Base-by-base conservation (phyloP, 2,329 filamentous ascomycete species). In the Tolypocladium guangdongense region DNA sequence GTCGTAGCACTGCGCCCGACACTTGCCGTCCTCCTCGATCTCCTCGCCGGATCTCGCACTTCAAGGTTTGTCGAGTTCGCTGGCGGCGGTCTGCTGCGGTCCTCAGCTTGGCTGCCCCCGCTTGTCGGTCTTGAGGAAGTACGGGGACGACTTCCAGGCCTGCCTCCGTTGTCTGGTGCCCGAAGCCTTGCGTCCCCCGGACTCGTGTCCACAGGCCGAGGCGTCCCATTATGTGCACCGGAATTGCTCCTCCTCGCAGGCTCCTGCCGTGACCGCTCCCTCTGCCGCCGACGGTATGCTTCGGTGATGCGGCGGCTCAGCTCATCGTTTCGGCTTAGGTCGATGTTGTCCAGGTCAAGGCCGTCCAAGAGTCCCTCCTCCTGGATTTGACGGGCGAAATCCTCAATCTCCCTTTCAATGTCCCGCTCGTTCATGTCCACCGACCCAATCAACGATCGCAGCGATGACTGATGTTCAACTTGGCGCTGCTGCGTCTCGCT, bases 231-330 rank as follows among this genome's bases (percentile, higher is more conserved):
- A 33, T 60, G 60, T 10, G 60, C 60, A 50, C 56, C 65, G n/a
- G 64, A 64, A 60, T 71, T 71, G 56, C 68, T 76, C 56, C 75
- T 74, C 60, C 74, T 71, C 12, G 68, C 66, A 22, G 71, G 62
- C 61, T 79, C 75, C 39, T 72, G 71, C 14, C 79, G 75, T n/a
- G 74, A 66, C 55, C 81, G 73, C 56, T 84, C 82, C 45, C 78
- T 80, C 63, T 95, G 89, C 33, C 89, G 78, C 56, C 88, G 80
- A 54, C 88, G 77, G 64, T 95, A 96, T 2, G 90, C 90, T 63
- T 95, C 88, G 2, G 90, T 91, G 61, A 97, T 96, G 55, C 87
- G 84, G 63, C 92, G 87, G 58, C 88, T 95, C 18, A 97, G 82
- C 63, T 95, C 89, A 63, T 96, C 90, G 64, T 96, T 90, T 62